These are phyloP conservation scores for Chromera velia DNA, from an alignment of 73 alveolate genomes.

Conservation along the genomic window DNA sequence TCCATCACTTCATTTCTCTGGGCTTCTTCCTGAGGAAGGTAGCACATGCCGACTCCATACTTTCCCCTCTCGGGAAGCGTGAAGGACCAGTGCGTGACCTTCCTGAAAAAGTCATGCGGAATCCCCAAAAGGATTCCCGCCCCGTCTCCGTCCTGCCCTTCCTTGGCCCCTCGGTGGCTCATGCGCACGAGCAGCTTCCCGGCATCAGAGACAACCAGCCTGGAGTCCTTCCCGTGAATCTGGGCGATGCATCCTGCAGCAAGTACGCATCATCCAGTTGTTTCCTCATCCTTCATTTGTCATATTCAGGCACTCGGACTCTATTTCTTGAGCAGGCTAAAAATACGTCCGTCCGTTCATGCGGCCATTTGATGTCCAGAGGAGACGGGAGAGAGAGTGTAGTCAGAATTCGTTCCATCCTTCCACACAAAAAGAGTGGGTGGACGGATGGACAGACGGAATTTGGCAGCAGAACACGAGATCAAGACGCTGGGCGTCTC, in stretches of 20 bases:
- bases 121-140: not conserved
- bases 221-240: constrained; percentile 5
- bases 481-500: no score
- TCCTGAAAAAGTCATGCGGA: not conserved
- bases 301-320: no score
- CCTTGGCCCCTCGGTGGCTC: constrained; percentile 44
- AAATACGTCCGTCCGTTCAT: no score
- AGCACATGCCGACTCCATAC: not conserved
- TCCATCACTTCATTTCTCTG: not conserved
- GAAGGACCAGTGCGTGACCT: not conserved
- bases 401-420: no score
- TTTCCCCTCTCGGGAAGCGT: not conserved
- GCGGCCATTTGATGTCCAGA: no score
- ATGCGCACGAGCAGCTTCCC: constrained; percentile 31
- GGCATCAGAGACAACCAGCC: constrained; percentile 29
- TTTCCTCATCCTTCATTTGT: not conserved
- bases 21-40: not conserved
- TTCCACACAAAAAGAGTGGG: no score
- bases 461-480: no score
- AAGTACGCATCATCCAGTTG: not conserved
- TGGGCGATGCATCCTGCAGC: not conserved
- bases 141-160: constrained; percentile 13
- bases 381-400: no score
- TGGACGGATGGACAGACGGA: no score
- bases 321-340: no score